Evolutionary conservation across 352 stramenopile species (phyloP).

Genomic region (Pseudoperonospora humuli): DNA sequence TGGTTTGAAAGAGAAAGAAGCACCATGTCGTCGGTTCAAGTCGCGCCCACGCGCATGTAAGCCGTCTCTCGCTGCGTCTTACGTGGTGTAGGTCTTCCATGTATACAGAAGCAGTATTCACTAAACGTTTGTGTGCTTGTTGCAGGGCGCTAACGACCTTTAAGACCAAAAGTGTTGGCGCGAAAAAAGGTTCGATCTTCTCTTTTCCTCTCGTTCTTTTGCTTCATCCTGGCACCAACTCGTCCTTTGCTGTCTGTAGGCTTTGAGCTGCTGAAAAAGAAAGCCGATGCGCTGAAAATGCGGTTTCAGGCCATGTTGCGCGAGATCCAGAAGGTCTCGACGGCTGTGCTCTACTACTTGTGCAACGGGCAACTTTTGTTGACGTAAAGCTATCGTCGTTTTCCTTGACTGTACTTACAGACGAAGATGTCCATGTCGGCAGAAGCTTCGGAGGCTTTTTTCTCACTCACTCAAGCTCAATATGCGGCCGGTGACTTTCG

Average conservation of each 20-base stretch:
- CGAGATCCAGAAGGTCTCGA: slow-evolving; percentile 74
- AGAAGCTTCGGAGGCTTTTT: slow-evolving; percentile 92
- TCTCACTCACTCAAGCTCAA: slow-evolving; percentile 97
- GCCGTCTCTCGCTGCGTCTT: neutral
- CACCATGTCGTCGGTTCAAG: slow-evolving; percentile 40
- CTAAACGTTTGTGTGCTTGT: neutral
- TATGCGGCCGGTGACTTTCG: slow-evolving; percentile 97
- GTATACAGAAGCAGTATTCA: neutral
- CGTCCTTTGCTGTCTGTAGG: slow-evolving; percentile 19
- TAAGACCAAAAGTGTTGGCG: slow-evolving; percentile 74
- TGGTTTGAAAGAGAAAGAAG: neutral
- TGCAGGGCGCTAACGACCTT: slow-evolving; percentile 77
- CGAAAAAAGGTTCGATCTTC: slow-evolving; percentile 70
- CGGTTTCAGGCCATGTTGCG: slow-evolving; percentile 85
- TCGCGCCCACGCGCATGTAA: slow-evolving; percentile 80
- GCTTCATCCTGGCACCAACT: neutral
- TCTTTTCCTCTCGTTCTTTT: neutral
- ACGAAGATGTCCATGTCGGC: slow-evolving; percentile 81
- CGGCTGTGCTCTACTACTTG: neutral
- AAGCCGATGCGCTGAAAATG: slow-evolving; percentile 98
- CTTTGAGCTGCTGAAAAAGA: slow-evolving; percentile 93
- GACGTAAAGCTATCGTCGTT: neutral
- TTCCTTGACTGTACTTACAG: slow-evolving; percentile 17
- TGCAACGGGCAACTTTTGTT: neutral
- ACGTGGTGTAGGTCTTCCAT: neutral